Evolutionary conservation across 2,329 filamentous ascomycete species (phyloP), one percentile per base, ranked within the genome.

Genomic region (Scedosporium boydii): DNA sequence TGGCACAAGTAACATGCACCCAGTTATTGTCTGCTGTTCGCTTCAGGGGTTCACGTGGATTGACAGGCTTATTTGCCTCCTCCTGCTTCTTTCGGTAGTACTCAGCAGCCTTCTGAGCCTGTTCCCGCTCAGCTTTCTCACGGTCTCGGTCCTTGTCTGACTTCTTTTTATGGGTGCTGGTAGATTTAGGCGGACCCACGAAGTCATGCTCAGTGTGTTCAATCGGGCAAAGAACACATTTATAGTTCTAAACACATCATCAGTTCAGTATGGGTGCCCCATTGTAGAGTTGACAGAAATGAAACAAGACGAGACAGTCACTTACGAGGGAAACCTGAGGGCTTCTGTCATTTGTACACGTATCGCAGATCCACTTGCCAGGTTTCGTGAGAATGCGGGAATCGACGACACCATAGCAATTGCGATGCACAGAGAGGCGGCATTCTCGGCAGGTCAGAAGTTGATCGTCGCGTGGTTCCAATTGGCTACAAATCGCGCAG

Each of bases 11-110:
- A 29, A 98, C 91, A 72, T 99, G 95, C 16, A 97, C 91, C 95
- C 95, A 99, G 70, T 98, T 98, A 76, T 98, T 98, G 72, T 96
- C 92, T 3, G 89, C 90, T 0, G 95, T 99, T 58, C 91, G 86
- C 76, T 99, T 99, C 65, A 99, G 79, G 3, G 95, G 89, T 72
- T 98, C 95, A 58, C 95, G 86, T 27, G 95, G 95, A 66, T 91
- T 85, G 42, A 88, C 75, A 1, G 95, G 93, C 58, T 93, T 89
- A 67, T 92, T 91, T 69, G 88, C 85, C 64, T 93, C 89, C 70
- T 91, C 85, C 74, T 99, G 93, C 70, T 86, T 87, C 71, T 89
- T 89, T 48, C 86, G 85, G 73, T 96, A 96, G 62, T 87, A 87
- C n/a, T 93, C 88, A 59, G 87, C 89, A 6, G 88, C 88, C 68